phyloP scores from a whole-genome alignment of 2,329 filamentous ascomycete genomes.

The Scorias spongiosa region DNA sequence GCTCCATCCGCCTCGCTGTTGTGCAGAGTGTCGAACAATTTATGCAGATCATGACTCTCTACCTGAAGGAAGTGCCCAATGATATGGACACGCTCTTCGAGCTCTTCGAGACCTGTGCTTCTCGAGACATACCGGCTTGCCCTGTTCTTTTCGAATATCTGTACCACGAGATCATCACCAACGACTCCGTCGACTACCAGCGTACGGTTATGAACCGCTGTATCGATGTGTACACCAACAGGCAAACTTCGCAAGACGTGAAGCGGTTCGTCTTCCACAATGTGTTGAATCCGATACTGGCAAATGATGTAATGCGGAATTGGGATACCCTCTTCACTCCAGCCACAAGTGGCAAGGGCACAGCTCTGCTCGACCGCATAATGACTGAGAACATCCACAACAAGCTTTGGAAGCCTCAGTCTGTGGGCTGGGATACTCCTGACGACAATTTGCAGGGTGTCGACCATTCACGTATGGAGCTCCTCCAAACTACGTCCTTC shows the following conservation, averaged over 20 bases:
- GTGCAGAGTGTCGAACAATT: slow-evolving; percentile 82
- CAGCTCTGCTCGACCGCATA: slow-evolving; percentile 66
- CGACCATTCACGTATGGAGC: slow-evolving; percentile 90
- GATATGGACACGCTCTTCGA: slow-evolving; percentile 63
- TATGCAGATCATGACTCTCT: slow-evolving; percentile 69
- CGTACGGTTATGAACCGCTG: slow-evolving; percentile 69
- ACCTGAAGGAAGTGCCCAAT: slow-evolving; percentile 54
- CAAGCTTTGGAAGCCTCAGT: slow-evolving; percentile 83
- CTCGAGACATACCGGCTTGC: slow-evolving; percentile 64
- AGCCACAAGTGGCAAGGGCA: slow-evolving; percentile 40
- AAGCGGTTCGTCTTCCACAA: slow-evolving; percentile 89
- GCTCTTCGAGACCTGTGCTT: slow-evolving; percentile 69
- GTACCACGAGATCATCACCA: slow-evolving; percentile 71
- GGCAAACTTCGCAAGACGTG: slow-evolving; percentile 66
- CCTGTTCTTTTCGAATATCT: slow-evolving; percentile 68
- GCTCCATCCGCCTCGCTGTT: slow-evolving; percentile 63
- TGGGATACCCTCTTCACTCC: slow-evolving; percentile 43
- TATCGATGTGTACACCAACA: slow-evolving; percentile 72
- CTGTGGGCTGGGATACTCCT: slow-evolving; percentile 51
- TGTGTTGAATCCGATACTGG: slow-evolving; percentile 87
- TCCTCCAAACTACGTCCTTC: slow-evolving; percentile 86
- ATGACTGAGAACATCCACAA: slow-evolving; percentile 83
- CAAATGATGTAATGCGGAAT: slow-evolving; percentile 84
- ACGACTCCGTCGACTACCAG: slow-evolving; percentile 73
- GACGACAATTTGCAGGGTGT: slow-evolving; percentile 80